Base-by-base conservation (phyloP, 108 stramenopile genomes). In the Fistulifera pelliculosa region DNA sequence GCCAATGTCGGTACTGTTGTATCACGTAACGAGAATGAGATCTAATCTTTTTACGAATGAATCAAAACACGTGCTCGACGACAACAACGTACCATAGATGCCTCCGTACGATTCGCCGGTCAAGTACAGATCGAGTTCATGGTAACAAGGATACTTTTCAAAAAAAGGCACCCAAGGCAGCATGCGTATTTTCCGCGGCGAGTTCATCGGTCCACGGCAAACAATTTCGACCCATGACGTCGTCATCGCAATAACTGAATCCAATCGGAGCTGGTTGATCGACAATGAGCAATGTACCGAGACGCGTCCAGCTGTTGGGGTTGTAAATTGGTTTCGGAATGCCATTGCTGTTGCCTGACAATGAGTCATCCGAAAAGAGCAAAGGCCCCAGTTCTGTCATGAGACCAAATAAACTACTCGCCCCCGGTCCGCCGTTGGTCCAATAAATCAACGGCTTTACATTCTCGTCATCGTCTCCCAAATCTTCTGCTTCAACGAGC, bases 251-350 rank as follows among this genome's bases (percentile, higher is more conserved):
- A 56, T 80, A 83, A 18, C 66, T 69, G 47, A 81, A 92, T 22
- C 85, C 85, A 25, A 92, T 80, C 0, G 85, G 85, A n/a, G 80
- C 70, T 16, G 90, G 90, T 24, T 74, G 66, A 65, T 92, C 83
- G 55, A 92, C 66, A 26, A 87, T 74, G 19, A 92, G 60, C 6
- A 92, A 26, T 39, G 60, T 51, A 28, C 73, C 90, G 1, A 80
- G 41, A 41, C 65, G 62, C 25, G 69, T 74, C 85, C 85, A 87
- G 3, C 64, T 27, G 42, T 73, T 60, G 4, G 69, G 61, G 63
- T 87, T 87, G 59, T 70, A 68, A 0, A 82, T 60, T 12, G 79
- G 68, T 12, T 77, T 75, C 21, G 89, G 89, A 35, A 83, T 66
- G 21, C 53, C 64, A 0, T 64, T 50, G 1, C 80, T 78, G 16